These are phyloP conservation scores for Haematococcus sp. DNA, from an alignment of 139 green algal species.

Conservation along the genomic window DNA sequence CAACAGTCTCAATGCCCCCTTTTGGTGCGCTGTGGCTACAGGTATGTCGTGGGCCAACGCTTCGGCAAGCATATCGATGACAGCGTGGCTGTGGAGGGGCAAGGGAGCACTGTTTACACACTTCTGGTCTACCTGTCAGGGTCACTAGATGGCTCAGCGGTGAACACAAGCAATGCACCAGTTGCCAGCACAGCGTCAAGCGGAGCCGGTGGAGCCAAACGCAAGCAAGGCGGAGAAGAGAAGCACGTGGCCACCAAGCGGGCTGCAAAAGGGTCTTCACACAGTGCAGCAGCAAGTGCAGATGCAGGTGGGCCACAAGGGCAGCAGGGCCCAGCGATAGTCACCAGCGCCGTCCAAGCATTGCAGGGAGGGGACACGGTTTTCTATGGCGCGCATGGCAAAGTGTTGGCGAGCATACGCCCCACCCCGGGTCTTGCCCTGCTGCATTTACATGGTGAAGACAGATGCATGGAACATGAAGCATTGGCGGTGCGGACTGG, in stretches of 20 bases:
- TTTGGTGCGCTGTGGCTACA: constrained; percentile 15
- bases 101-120: constrained; percentile 50
- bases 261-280: not conserved
- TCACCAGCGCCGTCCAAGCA: constrained; percentile 15
- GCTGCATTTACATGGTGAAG: constrained; percentile 68
- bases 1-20: not conserved
- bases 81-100: constrained; percentile 17
- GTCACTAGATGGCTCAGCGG: not conserved
- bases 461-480: constrained; percentile 67
- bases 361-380: constrained; percentile 27
- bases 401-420: constrained; percentile 31
- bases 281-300: not conserved
- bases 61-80: constrained; percentile 72
- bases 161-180: too few relatives aligned
- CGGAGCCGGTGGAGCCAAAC: too few relatives aligned
- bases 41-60: constrained; percentile 52
- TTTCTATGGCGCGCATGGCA: constrained; percentile 29
- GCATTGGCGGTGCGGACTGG: constrained; percentile 42
- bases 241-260: not conserved
- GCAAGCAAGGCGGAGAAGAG: not conserved
- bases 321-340: not conserved
- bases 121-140: constrained; percentile 67
- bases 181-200: too few relatives aligned
- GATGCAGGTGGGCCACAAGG: not conserved
- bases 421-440: constrained; percentile 55